Evolutionary conservation across 2,329 filamentous ascomycete genomes (phyloP), one percentile per base, ranked within the genome.

Genomic region (Aspergillus tubingensis): DNA sequence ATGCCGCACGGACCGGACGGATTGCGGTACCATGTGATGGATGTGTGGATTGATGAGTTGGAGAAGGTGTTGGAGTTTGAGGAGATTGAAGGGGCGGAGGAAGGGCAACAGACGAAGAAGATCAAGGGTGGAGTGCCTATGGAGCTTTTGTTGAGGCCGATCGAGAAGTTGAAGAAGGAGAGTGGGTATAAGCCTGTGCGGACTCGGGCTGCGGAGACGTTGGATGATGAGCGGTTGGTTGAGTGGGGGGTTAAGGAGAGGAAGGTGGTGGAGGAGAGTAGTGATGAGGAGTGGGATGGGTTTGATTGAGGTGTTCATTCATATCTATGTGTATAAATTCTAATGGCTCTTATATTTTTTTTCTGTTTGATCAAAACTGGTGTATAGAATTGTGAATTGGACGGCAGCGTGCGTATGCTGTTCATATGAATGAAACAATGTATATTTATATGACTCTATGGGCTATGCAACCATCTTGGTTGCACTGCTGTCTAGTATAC

Each of bases 1-100:
- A 76, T 79, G 75, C 71, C 78, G 54, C 87, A 86, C 69, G 86
- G 96, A 1, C 90, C 94, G 0, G 90, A 95, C 68, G 95, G 95
- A 0, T 74, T 99, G 74, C 81, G 92, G 64, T 88, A 96, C 75
- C 95, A 99, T 77, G 85, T 93, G 13, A 77, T 96, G 64, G 95
- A 99, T 79, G 85, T 98, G 57, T 98, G 91, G 86, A 85, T 96
- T 8, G 95, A 98, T 75, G 93, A 97, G 82, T 77, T 93, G 69
- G 90, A 93, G 76, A 88, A 88, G 71, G 85, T 87, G 36, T 85
- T 87, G 56, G 81, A 85, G 11, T 77, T 78, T 38, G 78, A 77
- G 8, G 76, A 78, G 10, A 73, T 72, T 11, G 70, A 70, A 3
- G 69, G 70, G 5, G 71, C 76, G 54, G 63, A 48, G 21, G 67